Percentiles rank a stretch among this genome's conserved stretches.
Evolutionary conservation across 768 basidiomycete species (phyloP).

Genomic region (Auricularia cornea): DNA sequence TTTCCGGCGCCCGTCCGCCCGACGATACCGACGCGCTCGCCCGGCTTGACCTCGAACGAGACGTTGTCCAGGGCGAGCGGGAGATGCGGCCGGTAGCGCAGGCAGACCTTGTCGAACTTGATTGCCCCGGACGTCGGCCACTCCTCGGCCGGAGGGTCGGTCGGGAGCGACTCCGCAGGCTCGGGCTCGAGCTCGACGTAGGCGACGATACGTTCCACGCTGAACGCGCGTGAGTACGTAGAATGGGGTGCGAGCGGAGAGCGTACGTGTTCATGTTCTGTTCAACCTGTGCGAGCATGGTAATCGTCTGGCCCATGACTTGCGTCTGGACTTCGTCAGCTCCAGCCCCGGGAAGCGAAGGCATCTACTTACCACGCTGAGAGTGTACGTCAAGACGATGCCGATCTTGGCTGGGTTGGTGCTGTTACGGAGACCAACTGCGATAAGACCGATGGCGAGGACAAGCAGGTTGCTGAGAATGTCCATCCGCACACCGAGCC

Average conservation of each 20-base stretch:
- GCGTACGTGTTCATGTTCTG: conserved; percentile 58
- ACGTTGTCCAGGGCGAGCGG: conserved; percentile 58
- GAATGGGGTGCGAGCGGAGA: too few species aligned
- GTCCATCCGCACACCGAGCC: conserved; percentile 57
- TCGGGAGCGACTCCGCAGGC: conserved; percentile 30
- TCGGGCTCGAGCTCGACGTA: conserved; percentile 58
- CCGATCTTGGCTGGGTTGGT: conserved; percentile 56
- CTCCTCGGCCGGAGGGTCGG: conserved; percentile 35
- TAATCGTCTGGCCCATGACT: not conserved
- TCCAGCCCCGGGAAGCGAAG: not conserved
- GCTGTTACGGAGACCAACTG: conserved; percentile 46
- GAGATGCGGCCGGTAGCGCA: conserved; percentile 54
- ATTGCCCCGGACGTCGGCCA: conserved; percentile 52
- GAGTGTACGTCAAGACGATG: conserved; percentile 51
- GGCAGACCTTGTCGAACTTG: conserved; percentile 45
- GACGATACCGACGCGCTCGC: conserved; percentile 45
- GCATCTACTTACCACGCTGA: conserved; percentile 7
- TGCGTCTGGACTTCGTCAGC: not conserved
- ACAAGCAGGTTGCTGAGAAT: conserved; percentile 57
- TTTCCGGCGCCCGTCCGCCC: conserved; percentile 40
- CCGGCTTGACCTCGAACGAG: conserved; percentile 44
- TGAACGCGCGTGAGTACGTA: not conserved
- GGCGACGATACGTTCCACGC: conserved; percentile 55
- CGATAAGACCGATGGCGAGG: conserved; percentile 62
- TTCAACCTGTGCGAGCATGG: conserved; percentile 40